Evolutionary conservation across 2,329 filamentous ascomycete genomes (phyloP), one percentile per base, ranked within the genome.

Genomic region (Xylaria sp.): DNA sequence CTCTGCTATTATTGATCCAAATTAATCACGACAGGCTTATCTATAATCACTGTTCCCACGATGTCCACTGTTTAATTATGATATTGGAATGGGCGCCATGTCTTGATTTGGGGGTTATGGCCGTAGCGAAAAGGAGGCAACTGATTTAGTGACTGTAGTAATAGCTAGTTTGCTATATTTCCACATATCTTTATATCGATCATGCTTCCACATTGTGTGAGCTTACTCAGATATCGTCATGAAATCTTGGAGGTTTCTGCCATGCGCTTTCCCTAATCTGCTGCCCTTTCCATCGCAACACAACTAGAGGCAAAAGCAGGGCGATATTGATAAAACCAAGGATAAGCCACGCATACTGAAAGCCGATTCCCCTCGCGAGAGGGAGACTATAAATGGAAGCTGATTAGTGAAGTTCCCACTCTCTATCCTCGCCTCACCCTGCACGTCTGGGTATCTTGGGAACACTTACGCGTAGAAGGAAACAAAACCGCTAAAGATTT

Each of bases 391-490:
- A 17, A 21, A 47, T 47, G 17, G 19, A 59, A 47, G 14, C 24
- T 47, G 14, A 21, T 48, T 11, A 59, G 56, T 32, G 17, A 32
- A 6, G 56, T 32, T 48, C 24, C 48, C 17, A 14, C 24, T 24
- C 11, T 34, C 56, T 34, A 19, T 21, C 4, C 36, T 45, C 30
- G 34, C 9, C 34, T n/a, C 4, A 8, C 34, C 34, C 55, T 30
- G 4, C 7, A 45, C 34, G 27, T 57, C 34, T n/a, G 36, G 24
- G 55, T 7, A 57, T 45, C 55, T 45, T 4, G 21, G 36, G 55
- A 9, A 59, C 24, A 59, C 56, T 47, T 48, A 59, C 56, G 56
- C 56, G 39, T 59, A 59, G 42, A 59, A 59, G 24, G 56, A 59
- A 48, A 59, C 39, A 24, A 59, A 21, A 21, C 56, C 56, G 39